phyloP scores from a whole-genome alignment of 495 filamentous ascomycete species.

The Thermothielavioides terrestris region DNA sequence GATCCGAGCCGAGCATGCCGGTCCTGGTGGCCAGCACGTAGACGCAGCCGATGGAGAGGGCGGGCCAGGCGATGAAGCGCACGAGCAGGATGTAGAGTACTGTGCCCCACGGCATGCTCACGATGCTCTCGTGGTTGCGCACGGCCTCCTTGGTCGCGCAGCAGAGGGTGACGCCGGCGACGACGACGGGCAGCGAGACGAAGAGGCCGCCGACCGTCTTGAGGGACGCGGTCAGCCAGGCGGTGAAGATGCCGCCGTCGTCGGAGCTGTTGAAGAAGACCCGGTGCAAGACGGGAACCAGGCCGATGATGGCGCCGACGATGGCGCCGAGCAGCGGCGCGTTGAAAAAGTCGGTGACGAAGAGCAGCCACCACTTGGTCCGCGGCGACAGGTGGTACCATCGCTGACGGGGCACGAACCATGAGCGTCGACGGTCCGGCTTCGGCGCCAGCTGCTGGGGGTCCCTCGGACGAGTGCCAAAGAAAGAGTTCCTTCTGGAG shows the following conservation, averaged over 20 bases:
- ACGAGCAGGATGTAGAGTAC: slow-evolving; percentile 43
- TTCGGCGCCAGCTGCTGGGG: background rate
- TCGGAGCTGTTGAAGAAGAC: slow-evolving; percentile 56
- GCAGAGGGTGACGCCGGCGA: slow-evolving; percentile 59
- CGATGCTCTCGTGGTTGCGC: slow-evolving; percentile 4
- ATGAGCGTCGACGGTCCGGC: slow-evolving; percentile 15
- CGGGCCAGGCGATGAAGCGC: slow-evolving; percentile 23
- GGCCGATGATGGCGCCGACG: slow-evolving; percentile 52
- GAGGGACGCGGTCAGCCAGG: slow-evolving; percentile 61
- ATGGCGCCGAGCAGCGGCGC: slow-evolving; percentile 58
- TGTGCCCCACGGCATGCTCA: slow-evolving; percentile 39
- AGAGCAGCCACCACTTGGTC: slow-evolving; percentile 23
- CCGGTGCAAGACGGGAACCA: slow-evolving; percentile 52
- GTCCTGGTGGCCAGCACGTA: slow-evolving; percentile 56
- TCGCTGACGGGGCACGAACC: slow-evolving; percentile 7
- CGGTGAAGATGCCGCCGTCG: slow-evolving; percentile 61
- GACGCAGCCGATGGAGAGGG: slow-evolving; percentile 48
- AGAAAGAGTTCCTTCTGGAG: background rate
- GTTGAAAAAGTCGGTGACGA: slow-evolving; percentile 50
- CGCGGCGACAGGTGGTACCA: slow-evolving; percentile 32
- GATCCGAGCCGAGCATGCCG: slow-evolving; percentile 48
- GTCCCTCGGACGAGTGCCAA: background rate
- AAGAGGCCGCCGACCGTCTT: slow-evolving; percentile 63
- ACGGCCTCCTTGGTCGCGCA: slow-evolving; percentile 41
- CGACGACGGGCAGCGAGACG: slow-evolving; percentile 60